Base-by-base conservation (phyloP, 805 yeast genomes). In the Middelhovenomyces tepae region DNA sequence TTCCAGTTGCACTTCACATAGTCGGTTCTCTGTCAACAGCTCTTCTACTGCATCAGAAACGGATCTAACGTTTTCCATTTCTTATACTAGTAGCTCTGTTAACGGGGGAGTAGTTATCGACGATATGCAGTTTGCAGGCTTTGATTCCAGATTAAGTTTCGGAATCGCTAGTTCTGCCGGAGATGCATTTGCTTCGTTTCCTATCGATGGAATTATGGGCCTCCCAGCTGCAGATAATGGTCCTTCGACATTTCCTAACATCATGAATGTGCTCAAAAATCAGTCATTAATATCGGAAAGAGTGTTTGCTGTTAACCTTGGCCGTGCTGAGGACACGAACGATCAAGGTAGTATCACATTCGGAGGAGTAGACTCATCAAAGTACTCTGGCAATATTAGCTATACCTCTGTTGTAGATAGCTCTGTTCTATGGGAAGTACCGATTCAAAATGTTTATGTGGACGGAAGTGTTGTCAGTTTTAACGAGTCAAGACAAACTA, bases 151-250 rank as follows among this genome's bases (percentile, higher is more conserved):
- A 14, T 31, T 70, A 43, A 51, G 62, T 15, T 64, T 76, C 42
- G 84, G 84, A 14, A 59, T 66, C 19, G 78, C 81, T 1, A 45
- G 53, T 10, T 27, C 53, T 4, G 78, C 71, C 2, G 81, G 80
- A 2, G 62, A 59, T 20, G 62, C 72, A 36, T 76, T 77, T 40
- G 57, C 56, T 3, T 57, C 59, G 11, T 75, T 71, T 50, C 60
- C 66, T 10, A 67, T 75, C 24, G 69, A 73, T 40, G 84, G 84
- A 11, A 67, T 76, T 13, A 47, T 77, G 34, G 83, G 83, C 2
- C 59, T 76, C 17, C 71, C 81, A 3, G 61, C 75, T 3, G 50
- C 55, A 24, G 63, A 63, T 18, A 62, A 69, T 26, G 49, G 56
- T 16, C 41, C 48, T 3, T 50, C 47, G 28, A 49, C 56, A 19